Evolutionary conservation across 2,329 filamentous ascomycete genomes (phyloP).

Genomic region (Xylaria sp.): DNA sequence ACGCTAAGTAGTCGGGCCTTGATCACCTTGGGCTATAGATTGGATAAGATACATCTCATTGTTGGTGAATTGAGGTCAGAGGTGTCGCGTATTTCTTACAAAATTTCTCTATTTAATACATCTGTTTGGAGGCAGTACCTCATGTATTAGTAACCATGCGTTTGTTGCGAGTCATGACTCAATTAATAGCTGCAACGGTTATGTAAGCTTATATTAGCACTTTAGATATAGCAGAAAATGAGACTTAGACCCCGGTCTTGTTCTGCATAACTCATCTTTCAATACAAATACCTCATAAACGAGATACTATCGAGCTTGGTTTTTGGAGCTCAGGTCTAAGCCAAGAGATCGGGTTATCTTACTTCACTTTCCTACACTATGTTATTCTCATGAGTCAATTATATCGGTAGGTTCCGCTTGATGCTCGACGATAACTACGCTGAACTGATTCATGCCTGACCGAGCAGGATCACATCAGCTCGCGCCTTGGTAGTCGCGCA

Average conservation of each 20-base stretch:
- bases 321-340: conserved; percentile 1
- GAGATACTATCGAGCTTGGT: background rate
- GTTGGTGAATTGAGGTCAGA: background rate
- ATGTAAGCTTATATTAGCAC: background rate
- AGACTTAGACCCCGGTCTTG: background rate
- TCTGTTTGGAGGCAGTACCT: background rate
- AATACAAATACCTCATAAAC: background rate
- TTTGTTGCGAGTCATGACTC: background rate
- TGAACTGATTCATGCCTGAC: background rate
- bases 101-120: background rate
- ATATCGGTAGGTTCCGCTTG: background rate
- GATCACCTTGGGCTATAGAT: background rate
- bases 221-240: background rate
- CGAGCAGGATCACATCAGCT: background rate
- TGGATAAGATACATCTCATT: background rate
- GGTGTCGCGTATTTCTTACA: background rate
- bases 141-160: background rate
- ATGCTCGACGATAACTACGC: background rate
- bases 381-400: background rate
- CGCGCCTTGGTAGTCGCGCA: background rate
- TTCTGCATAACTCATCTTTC: background rate
- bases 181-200: background rate
- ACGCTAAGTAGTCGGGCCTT: background rate
- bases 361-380: background rate
- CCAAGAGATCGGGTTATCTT: background rate